Evolutionary conservation across 345 rosid genomes (phyloP), one percentile per base, ranked within the genome.

Genomic region (Camelina hispida): DNA sequence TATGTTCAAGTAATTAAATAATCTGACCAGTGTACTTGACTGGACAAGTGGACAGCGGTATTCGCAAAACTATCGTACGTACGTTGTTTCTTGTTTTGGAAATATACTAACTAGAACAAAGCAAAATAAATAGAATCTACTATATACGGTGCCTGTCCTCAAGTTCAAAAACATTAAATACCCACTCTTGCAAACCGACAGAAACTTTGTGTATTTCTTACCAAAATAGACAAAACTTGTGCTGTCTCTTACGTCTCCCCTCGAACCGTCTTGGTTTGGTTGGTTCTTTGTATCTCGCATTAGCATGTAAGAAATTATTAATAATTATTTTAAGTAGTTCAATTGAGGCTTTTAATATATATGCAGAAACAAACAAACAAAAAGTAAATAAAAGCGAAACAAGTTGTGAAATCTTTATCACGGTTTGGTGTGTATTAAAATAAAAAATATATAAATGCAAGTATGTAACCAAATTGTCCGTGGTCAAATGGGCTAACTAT

Each of bases 131-230:
- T 35, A 64, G 58, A 55, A 73, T 73, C 58, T 56, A 20, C 1
- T 44, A 12, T 1, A 72, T 25, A 40, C 18, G 60, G 73, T 54
- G 12, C 34, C 1, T 42, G 50, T 28, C 42, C 12, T 55, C 57
- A 58, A 46, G 23, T 2, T 55, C 66, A 47, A 47, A 22, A 30
- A 47, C 72, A 66, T 66, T 74, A 38, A 74, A 37, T 58, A 25
- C 9, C 54, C 22, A 48, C 68, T 48, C 66, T 60, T 58, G 78
- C 73, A 48, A 66, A 48, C 47, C 42, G 72, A 74, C 78, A 58
- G 1, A 66, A 23, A 13, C 5, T 48, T 23, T 57, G 9, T 46
- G 44, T 47, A 13, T 46, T 37, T 46, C 9, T 23, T 23, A 66
- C 78, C 22, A 48, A 48, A 58, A 48, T 25, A 38, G 62, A 74